A percentile compares a stretch with the other conserved stretches of the same genome.
Evolutionary conservation across 768 basidiomycete genomes (phyloP).

Genomic region (Collybia mongolica): DNA sequence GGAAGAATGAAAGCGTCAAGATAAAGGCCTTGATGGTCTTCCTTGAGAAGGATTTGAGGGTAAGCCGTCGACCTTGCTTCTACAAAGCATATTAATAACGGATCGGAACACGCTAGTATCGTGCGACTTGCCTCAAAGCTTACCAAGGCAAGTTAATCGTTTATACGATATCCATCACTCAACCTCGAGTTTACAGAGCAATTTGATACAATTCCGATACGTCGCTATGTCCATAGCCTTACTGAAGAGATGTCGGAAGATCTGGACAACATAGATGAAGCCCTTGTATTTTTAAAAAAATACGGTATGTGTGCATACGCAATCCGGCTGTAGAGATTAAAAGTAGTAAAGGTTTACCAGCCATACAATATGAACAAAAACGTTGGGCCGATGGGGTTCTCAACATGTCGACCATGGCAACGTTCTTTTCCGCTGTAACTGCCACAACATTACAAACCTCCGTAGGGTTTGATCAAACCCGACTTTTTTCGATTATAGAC

Average conservation of each 20-base stretch:
- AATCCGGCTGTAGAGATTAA: background rate
- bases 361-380: conserved; percentile 18
- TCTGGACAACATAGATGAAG: conserved; percentile 6
- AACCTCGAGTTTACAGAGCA: background rate
- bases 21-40: conserved; percentile 11
- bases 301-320: conserved; percentile 7
- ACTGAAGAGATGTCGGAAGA: conserved; percentile 11
- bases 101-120: conserved; percentile 7
- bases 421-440: conserved; percentile 29
- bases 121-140: conserved; percentile 9
- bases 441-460: conserved; percentile 20
- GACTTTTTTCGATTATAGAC: conserved; percentile 10
- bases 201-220: conserved; percentile 6
- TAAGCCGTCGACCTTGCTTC: background rate
- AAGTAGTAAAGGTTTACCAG: conserved; percentile 13
- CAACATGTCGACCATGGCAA: conserved; percentile 19
- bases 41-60: conserved; percentile 11
- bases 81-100: background rate
- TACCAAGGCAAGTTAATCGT: conserved; percentile 5
- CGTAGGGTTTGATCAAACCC: background rate
- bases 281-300: conserved; percentile 14
- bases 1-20: conserved; percentile 11
- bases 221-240: conserved; percentile 13
- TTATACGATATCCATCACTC: background rate
- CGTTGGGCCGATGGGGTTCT: conserved; percentile 10